These are phyloP conservation scores for Telfairia occidentalis DNA, from an alignment of 331 rosid genomes.

Conservation along the genomic window DNA sequence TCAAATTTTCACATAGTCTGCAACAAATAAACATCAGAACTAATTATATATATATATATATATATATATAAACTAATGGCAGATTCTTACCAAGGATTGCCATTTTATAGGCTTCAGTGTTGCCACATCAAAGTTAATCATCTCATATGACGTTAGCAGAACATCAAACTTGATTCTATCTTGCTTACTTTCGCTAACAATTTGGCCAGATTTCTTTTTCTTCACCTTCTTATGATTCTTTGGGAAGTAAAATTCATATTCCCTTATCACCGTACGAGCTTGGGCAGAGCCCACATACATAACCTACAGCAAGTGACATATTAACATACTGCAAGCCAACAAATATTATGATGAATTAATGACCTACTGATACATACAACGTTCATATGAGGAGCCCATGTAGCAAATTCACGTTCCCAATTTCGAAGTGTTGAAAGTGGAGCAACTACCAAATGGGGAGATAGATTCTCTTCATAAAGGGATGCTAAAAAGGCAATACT, in stretches of 20 bases:
- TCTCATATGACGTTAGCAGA: slow-evolving; percentile 93
- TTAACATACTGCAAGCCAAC: slow-evolving; percentile 23
- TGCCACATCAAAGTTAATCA: slow-evolving; percentile 74
- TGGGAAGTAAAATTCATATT: slow-evolving; percentile 84
- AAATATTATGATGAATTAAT: slow-evolving; percentile 15
- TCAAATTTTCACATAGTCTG: not conserved
- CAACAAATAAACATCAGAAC: not conserved
- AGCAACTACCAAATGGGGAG: slow-evolving; percentile 95
- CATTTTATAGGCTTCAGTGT: slow-evolving; percentile 79
- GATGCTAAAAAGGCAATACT: slow-evolving; percentile 97
- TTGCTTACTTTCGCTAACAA: slow-evolving; percentile 71
- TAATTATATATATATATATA: slow-evolving; percentile 7
- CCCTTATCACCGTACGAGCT: slow-evolving; percentile 77
- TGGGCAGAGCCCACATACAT: slow-evolving; percentile 95
- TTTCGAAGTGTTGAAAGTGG: slow-evolving; percentile 94
- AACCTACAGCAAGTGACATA: slow-evolving; percentile 43
- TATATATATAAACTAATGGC: no score
- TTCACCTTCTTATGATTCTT: slow-evolving; percentile 75
- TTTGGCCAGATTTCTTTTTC: slow-evolving; percentile 74
- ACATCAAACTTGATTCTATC: slow-evolving; percentile 96
- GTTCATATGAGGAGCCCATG: slow-evolving; percentile 99
- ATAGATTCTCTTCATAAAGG: slow-evolving; percentile 56
- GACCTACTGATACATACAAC: slow-evolving; percentile 49
- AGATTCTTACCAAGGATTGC: slow-evolving; percentile 79
- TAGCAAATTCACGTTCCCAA: slow-evolving; percentile 98